Percentiles rank a stretch among this genome's conserved stretches.
Evolutionary conservation across 73 alveolate species (phyloP).

Genomic region (Paramecium caudatum): DNA sequence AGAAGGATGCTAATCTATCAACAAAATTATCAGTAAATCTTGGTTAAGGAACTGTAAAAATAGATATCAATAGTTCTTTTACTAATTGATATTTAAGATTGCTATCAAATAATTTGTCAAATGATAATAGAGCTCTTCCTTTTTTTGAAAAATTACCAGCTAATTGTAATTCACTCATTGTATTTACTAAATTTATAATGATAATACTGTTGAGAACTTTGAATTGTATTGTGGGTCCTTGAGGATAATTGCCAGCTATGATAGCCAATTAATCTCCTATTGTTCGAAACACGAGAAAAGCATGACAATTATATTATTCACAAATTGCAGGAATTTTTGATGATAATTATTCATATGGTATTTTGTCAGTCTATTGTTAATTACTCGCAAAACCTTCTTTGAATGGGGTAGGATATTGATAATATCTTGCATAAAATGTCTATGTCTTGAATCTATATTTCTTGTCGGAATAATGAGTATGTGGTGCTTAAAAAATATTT

Average conservation of each 20-base stretch:
- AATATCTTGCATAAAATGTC: constrained; percentile 39
- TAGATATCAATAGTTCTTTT: not conserved
- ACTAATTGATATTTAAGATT: constrained; percentile 2
- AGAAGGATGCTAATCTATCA: constrained; percentile 6
- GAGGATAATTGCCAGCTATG: not conserved
- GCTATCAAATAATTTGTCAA: constrained; percentile 1
- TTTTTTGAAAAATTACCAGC: constrained; percentile 61
- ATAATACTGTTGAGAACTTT: not conserved
- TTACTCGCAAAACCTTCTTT: not conserved
- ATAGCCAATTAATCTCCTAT: not conserved
- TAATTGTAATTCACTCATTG: constrained; percentile 22
- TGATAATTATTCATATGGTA: not conserved
- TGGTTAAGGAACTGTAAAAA: not conserved
- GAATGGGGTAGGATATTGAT: constrained; percentile 49
- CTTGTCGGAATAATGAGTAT: constrained; percentile 43
- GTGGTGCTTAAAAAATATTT: not conserved
- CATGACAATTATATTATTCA: not conserved
- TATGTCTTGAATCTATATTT: constrained; percentile 13
- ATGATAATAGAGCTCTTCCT: constrained; percentile 8
- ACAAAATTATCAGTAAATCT: constrained; percentile 54
- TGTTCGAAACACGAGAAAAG: constrained; percentile 10
- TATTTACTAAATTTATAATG: not conserved
- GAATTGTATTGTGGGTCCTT: constrained; percentile 44
- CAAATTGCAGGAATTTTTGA: constrained; percentile 30
- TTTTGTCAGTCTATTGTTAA: not conserved